Conservation (phyloP, 768 basidiomycete species). For the Ramaria sp. region DNA sequence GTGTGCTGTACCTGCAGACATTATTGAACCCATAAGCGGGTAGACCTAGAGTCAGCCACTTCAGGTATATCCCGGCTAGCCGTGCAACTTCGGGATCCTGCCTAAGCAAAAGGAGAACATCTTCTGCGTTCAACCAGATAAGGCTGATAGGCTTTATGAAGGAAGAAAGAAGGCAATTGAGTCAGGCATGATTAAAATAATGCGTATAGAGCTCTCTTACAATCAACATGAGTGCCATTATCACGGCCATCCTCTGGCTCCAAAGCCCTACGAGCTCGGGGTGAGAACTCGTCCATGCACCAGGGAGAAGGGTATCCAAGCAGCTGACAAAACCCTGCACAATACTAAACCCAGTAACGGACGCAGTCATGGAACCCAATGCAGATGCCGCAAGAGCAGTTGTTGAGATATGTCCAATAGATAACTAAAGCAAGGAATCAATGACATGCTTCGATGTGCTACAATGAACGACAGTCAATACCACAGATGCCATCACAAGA, state of each 20-base stretch:
- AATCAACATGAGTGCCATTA: slow-evolving; percentile 45
- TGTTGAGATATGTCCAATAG: slow-evolving; percentile 44
- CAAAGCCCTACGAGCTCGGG: slow-evolving; percentile 83
- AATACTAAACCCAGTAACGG: slow-evolving; percentile 34
- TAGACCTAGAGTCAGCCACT: slow-evolving; percentile 66
- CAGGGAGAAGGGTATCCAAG: slow-evolving; percentile 87
- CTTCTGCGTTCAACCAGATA: slow-evolving; percentile 79
- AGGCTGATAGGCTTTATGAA: slow-evolving; percentile 39
- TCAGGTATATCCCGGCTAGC: slow-evolving; percentile 67
- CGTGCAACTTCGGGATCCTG: slow-evolving; percentile 81
- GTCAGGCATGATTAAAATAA: background rate
- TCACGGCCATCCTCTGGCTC: slow-evolving; percentile 76
- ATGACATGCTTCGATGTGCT: background rate
- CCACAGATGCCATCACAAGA: slow-evolving; percentile 5
- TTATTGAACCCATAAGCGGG: slow-evolving; percentile 60
- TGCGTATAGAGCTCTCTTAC: slow-evolving; percentile 30
- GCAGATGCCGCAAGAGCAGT: slow-evolving; percentile 40
- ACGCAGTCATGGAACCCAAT: slow-evolving; percentile 29
- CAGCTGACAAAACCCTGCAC: slow-evolving; percentile 54
- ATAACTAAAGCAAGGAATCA: slow-evolving; percentile 16
- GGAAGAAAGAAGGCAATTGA: slow-evolving; percentile 3
- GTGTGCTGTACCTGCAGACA: slow-evolving; percentile 32
- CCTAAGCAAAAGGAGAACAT: slow-evolving; percentile 59
- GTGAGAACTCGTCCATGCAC: slow-evolving; percentile 86
- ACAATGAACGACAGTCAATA: background rate